Evolutionary conservation across 2,329 filamentous ascomycete species (phyloP).

Genomic region (Penicillium sp.): DNA sequence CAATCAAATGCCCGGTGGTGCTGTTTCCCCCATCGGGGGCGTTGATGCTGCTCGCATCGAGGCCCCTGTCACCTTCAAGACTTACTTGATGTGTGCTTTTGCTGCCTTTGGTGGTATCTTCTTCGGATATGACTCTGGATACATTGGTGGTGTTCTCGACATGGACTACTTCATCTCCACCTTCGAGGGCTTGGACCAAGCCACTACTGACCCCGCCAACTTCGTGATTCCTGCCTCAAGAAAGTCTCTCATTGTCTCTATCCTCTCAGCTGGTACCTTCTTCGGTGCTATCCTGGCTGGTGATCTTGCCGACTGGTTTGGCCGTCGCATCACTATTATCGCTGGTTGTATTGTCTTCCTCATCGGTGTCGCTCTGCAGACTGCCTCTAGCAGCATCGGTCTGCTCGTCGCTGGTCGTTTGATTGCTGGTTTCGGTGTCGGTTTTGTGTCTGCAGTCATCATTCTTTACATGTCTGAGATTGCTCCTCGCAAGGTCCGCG

Average conservation of each 20-base stretch:
- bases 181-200: constrained; percentile 32
- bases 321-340: constrained; percentile 65
- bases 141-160: constrained; percentile 54
- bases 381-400: constrained; percentile 54
- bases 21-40: constrained; percentile 34
- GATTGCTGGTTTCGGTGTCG: constrained; percentile 74
- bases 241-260: constrained; percentile 69
- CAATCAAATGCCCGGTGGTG: constrained; percentile 27
- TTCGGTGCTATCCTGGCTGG: constrained; percentile 75
- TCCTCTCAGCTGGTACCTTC: constrained; percentile 76
- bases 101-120: constrained; percentile 62
- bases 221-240: constrained; percentile 49
- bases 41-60: constrained; percentile 57
- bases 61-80: constrained; percentile 59
- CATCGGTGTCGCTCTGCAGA: constrained; percentile 68
- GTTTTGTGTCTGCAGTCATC: constrained; percentile 76
- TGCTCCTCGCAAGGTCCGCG: constrained; percentile 69
- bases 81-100: constrained; percentile 62
- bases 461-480: constrained; percentile 89
- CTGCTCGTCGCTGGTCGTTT: constrained; percentile 72
- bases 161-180: constrained; percentile 51
- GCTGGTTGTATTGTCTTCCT: constrained; percentile 71
- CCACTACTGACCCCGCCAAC: constrained; percentile 31
- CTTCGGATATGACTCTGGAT: constrained; percentile 61
- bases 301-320: constrained; percentile 73